These are phyloP conservation scores for Pythium phragmitis DNA, from an alignment of 352 stramenopile species.

Conservation along the genomic window DNA sequence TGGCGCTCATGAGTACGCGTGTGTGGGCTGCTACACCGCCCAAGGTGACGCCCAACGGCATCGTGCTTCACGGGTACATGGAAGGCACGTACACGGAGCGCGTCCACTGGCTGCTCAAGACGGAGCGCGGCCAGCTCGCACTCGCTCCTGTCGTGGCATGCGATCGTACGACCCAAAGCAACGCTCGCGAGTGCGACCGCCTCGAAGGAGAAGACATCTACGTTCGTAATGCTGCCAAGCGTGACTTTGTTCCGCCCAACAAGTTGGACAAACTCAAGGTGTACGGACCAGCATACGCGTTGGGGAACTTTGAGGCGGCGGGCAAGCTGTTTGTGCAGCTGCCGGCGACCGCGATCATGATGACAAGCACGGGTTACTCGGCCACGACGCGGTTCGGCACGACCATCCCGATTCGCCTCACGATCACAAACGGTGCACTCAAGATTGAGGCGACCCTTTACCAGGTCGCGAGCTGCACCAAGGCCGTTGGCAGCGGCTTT, in stretches of 20 bases:
- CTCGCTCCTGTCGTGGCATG: constrained; percentile 15
- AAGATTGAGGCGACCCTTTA: constrained; percentile 11
- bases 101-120: constrained; percentile 18
- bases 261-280: constrained; percentile 28
- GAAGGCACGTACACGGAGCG: constrained; percentile 27
- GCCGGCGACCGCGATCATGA: constrained; percentile 19
- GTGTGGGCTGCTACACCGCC: constrained; percentile 12
- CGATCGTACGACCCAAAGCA: constrained; percentile 25
- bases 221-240: constrained; percentile 16
- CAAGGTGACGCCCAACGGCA: neutral
- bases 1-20: constrained; percentile 21
- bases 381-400: constrained; percentile 22
- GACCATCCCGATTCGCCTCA: constrained; percentile 19
- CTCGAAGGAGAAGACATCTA: constrained; percentile 21
- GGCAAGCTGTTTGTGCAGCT: constrained; percentile 26
- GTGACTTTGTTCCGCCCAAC: constrained; percentile 19
- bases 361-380: constrained; percentile 22
- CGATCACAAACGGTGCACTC: constrained; percentile 13
- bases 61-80: constrained; percentile 15
- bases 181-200: constrained; percentile 25
- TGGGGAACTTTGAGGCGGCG: constrained; percentile 27
- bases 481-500: constrained; percentile 23
- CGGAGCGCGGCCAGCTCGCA: constrained; percentile 11
- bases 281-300: constrained; percentile 19
- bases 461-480: constrained; percentile 21